Conservation (phyloP, 1,284 basidiomycete genomes). For the Porodaedalea pini region DNA sequence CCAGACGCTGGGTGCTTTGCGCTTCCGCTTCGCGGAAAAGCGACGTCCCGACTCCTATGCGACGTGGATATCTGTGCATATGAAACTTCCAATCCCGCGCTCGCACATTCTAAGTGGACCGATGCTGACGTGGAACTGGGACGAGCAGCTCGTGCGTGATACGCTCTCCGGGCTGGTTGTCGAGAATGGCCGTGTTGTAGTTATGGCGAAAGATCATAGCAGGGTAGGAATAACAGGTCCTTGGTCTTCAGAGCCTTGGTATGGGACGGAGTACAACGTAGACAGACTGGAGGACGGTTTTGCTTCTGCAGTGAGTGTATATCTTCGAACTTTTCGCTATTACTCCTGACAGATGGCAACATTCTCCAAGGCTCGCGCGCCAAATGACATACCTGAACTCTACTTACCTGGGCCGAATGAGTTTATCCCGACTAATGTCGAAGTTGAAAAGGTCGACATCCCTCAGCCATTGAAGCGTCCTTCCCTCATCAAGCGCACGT, state of each 20-base stretch:
- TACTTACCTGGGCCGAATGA: conserved; percentile 83
- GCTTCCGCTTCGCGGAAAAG: conserved; percentile 91
- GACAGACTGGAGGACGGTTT: conserved; percentile 66
- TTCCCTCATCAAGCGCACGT: conserved; percentile 68
- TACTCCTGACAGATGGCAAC: conserved; percentile 8
- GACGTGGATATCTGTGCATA: conserved; percentile 70
- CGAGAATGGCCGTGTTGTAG: conserved; percentile 64
- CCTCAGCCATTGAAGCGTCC: conserved; percentile 73
- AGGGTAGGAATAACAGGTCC: conserved; percentile 41
- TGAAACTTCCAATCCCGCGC: conserved; percentile 79
- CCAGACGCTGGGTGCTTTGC: conserved; percentile 67
- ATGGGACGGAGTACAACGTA: conserved; percentile 80
- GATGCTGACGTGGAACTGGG: conserved; percentile 77
- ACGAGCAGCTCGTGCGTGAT: conserved; percentile 59
- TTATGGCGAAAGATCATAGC: conserved; percentile 76
- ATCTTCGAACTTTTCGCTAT: not conserved
- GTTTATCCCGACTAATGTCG: conserved; percentile 86
- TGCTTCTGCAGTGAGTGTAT: conserved; percentile 49
- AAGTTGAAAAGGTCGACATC: conserved; percentile 72
- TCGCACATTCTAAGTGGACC: conserved; percentile 77
- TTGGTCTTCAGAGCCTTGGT: conserved; percentile 81
- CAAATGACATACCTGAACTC: conserved; percentile 66
- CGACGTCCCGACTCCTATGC: conserved; percentile 77
- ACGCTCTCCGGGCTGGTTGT: conserved; percentile 62
- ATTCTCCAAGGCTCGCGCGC: conserved; percentile 48